These are phyloP conservation scores for Azolla pinnata DNA, from an alignment of 75 land plant species.

Conservation along the genomic window DNA sequence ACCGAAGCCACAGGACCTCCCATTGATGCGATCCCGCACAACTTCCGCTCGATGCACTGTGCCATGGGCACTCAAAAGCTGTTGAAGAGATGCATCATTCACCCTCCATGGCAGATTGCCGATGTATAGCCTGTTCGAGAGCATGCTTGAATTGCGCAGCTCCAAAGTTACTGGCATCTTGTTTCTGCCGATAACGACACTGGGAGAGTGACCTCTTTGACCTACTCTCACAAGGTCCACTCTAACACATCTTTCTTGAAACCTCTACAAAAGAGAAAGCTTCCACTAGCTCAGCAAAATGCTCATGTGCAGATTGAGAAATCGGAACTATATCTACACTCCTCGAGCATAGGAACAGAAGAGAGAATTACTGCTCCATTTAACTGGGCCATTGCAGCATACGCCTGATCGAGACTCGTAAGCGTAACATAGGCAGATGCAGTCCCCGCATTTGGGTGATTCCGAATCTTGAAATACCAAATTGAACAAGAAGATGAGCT, in stretches of 20 bases:
- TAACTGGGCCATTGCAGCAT: not conserved
- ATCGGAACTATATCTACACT: not conserved
- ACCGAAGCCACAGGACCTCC: slow-evolving; percentile 89
- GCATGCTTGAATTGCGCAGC: not conserved
- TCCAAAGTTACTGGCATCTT: not conserved
- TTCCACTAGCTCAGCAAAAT: not conserved
- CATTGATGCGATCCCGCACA: slow-evolving; percentile 66
- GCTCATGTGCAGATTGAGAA: not conserved
- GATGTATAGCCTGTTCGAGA: slow-evolving; percentile 46
- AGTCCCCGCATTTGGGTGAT: too few relatives aligned
- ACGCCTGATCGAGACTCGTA: not conserved
- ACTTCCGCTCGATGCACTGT: slow-evolving; percentile 67
- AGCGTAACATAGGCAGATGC: not conserved
- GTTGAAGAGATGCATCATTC: slow-evolving; percentile 47
- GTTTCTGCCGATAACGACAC: not conserved
- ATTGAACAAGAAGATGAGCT: too few relatives aligned
- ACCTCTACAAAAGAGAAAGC: not conserved
- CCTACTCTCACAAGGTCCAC: not conserved
- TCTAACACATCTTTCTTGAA: not conserved
- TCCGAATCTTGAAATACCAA: too few relatives aligned
- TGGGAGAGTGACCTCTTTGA: not conserved
- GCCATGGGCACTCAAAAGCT: slow-evolving; percentile 74
- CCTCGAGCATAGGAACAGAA: not conserved
- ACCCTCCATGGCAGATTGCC: slow-evolving; percentile 85
- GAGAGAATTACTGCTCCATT: not conserved